Conservation (phyloP, 345 rosid species). For the Psidium guajava region DNA sequence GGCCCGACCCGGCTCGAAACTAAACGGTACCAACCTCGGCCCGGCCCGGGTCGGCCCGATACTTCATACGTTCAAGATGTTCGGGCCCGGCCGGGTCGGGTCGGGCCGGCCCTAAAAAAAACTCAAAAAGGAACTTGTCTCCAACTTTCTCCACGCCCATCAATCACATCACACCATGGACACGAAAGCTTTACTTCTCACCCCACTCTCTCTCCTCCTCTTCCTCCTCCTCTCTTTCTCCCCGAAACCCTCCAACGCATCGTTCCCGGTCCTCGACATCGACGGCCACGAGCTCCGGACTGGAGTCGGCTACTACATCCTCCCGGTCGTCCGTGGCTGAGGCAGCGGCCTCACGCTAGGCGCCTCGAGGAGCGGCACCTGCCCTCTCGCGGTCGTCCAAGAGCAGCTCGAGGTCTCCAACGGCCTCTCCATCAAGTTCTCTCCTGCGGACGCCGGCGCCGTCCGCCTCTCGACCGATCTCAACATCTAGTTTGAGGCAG, state of each 20-base stretch:
- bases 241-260: constrained; percentile 1
- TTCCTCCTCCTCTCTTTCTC: constrained; percentile 7
- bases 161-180: background rate
- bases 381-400: constrained; percentile 22
- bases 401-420: constrained; percentile 1
- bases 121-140: too few relatives aligned
- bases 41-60: too few relatives aligned
- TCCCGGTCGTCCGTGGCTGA: constrained; percentile 14
- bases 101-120: too few relatives aligned
- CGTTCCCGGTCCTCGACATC: constrained; percentile 16
- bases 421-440: constrained; percentile 19
- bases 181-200: background rate
- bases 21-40: too few relatives aligned
- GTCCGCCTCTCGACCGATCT: constrained; percentile 23
- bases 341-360: constrained; percentile 28
- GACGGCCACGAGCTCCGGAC: constrained; percentile 5
- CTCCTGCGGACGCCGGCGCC: constrained; percentile 14
- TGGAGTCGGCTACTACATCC: constrained; percentile 12
- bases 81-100: too few relatives aligned
- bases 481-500: constrained; percentile 34
- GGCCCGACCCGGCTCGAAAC: too few relatives aligned
- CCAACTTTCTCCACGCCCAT: background rate
- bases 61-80: too few relatives aligned
- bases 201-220: background rate
- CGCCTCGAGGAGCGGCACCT: constrained; percentile 4